Base-by-base conservation (phyloP, 371 early-diverging fungal genomes). In the Amoeboradix gromovi region DNA sequence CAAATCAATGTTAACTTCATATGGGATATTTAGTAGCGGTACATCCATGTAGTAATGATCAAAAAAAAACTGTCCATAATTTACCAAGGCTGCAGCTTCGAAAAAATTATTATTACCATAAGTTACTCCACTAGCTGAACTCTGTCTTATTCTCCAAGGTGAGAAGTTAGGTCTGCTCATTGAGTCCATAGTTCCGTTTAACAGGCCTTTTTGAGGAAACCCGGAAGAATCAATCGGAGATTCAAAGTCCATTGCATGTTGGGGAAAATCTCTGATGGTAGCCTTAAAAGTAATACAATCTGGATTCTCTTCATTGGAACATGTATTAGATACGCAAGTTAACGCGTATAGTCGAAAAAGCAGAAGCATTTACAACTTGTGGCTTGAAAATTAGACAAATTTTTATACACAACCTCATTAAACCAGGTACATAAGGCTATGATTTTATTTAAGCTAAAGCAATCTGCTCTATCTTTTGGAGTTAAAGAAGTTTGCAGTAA, bases 1-100 rank as follows among this genome's bases (percentile, higher is more conserved):
- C 22, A 48, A 48, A 48, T 48, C 22, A 22, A 48, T 48, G 12
- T 48, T 5, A 48, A 48, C 22, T 22, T 48, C 48, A 48, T 48
- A 48, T 48, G 48, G 48, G 22, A 48, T 48, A 31, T 71, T 71
- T 29, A 71, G 66, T 0, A 48, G 66, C 2, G 71, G 71, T 0
- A 71, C 66, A 30, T 71, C 71, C 22, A 30, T 71, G 71, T 71
- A 71, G 17, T 71, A 71, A 1, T 71, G 70, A 17, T 71, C 71
- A 67, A 67, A 67, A 17, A 71, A 70, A 67, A 70, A 70, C 70
- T 71, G 71, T 0, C 71, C 71, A 66, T 66, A 68, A 31, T 71
- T 71, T 12, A 48, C 48, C 22, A 48, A 48, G 22, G 48, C 48
- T 22, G 48, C 48, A 12, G 48, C 48, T 22, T 5, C 5, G 5